phyloP scores from a whole-genome alignment of 1,284 basidiomycete genomes.

The Sutorius eximius region DNA sequence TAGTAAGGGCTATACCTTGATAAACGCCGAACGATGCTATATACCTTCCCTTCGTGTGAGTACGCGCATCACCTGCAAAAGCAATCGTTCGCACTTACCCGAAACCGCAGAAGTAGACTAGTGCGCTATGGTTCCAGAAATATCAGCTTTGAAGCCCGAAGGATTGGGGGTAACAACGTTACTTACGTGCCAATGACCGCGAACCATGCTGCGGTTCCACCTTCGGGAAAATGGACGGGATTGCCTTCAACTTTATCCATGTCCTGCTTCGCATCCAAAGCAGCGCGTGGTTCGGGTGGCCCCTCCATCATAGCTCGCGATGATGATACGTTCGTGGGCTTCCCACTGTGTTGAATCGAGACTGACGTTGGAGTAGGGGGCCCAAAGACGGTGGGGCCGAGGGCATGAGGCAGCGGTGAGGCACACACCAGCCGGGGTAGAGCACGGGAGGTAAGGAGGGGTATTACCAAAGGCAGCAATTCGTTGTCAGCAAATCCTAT shows the following conservation, averaged over 20 bases:
- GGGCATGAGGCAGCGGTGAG: no score
- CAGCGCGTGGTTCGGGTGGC: not conserved
- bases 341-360: not conserved
- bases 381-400: no score
- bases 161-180: not conserved
- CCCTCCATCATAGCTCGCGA: not conserved
- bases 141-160: not conserved
- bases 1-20: conserved; percentile 25
- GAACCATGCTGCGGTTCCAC: conserved; percentile 27
- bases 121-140: conserved; percentile 13
- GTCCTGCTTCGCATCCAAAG: not conserved
- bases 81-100: conserved; percentile 17
- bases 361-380: no score
- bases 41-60: conserved; percentile 21
- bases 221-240: conserved; percentile 27
- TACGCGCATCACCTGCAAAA: not conserved
- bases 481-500: conserved; percentile 30
- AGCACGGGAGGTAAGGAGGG: conserved; percentile 27
- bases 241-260: not conserved
- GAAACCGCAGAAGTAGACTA: conserved; percentile 26
- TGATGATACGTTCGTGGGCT: conserved; percentile 3
- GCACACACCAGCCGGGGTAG: no score
- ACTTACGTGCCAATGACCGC: conserved; percentile 28
- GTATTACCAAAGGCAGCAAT: conserved; percentile 32
- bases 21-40: conserved; percentile 29